A percentile compares a stretch with the other conserved stretches of the same genome.
phyloP scores from a whole-genome alignment of 805 yeast species.

The Candida saitoana region DNA sequence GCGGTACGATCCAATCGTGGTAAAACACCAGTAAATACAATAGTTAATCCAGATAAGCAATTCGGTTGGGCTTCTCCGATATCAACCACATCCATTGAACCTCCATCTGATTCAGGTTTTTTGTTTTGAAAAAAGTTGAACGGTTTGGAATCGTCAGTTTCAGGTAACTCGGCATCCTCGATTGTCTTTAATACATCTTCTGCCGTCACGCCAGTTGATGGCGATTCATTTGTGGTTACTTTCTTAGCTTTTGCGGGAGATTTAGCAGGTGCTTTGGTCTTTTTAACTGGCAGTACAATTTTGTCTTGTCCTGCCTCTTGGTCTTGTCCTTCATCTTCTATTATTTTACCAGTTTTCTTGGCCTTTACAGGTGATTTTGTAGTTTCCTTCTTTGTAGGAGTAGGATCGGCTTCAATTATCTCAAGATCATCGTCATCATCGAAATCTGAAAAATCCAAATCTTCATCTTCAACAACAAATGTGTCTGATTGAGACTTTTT shows the following conservation, averaged over 20 bases:
- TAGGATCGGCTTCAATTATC: constrained; percentile 7
- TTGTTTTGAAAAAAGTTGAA: constrained; percentile 48
- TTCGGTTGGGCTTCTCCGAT: constrained; percentile 82
- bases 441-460: constrained; percentile 18
- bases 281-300: constrained; percentile 5
- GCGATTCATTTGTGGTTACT: constrained; percentile 2
- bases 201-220: constrained; percentile 34
- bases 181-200: constrained; percentile 57
- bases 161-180: constrained; percentile 71
- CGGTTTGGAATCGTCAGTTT: constrained; percentile 48
- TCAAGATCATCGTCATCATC: constrained; percentile 22
- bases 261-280: neutral
- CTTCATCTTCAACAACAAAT: constrained; percentile 21
- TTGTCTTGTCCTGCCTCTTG: constrained; percentile 13
- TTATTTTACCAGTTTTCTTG: constrained; percentile 6
- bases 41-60: constrained; percentile 82
- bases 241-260: constrained; percentile 7
- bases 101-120: constrained; percentile 15
- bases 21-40: constrained; percentile 88
- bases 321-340: constrained; percentile 19
- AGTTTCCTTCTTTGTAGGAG: constrained; percentile 5
- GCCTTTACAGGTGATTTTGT: constrained; percentile 11
- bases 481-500: constrained; percentile 5
- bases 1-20: constrained; percentile 75
- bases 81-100: constrained; percentile 36